Percentiles rank a stretch among this genome's conserved stretches.
phyloP scores from a whole-genome alignment of 768 basidiomycete species.

The Russula abietina region DNA sequence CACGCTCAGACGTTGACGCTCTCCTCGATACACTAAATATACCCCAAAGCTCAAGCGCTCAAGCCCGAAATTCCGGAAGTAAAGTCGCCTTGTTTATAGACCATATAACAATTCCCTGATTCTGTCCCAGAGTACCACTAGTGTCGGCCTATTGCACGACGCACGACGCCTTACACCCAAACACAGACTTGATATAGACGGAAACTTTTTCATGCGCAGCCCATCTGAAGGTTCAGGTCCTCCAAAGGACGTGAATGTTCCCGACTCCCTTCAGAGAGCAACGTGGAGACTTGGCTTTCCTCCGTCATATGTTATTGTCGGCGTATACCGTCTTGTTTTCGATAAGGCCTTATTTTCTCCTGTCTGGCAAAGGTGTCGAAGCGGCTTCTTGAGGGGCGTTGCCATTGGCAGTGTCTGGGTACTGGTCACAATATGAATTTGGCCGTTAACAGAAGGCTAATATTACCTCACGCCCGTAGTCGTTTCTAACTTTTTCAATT shows the following conservation, averaged over 20 bases:
- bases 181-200: background rate
- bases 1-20: no score
- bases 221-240: conserved; percentile 15
- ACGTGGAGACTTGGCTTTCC: conserved; percentile 63
- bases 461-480: conserved; percentile 35
- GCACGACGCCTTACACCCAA: background rate
- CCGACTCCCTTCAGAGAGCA: conserved; percentile 42
- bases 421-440: conserved; percentile 11
- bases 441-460: background rate
- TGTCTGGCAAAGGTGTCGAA: conserved; percentile 79
- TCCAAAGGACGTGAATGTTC: background rate
- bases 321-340: conserved; percentile 73
- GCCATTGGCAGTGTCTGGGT: conserved; percentile 70
- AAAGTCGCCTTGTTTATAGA: background rate
- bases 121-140: background rate
- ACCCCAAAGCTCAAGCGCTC: background rate
- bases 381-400: conserved; percentile 66
- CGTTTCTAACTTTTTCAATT: conserved; percentile 60
- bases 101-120: background rate
- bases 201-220: background rate
- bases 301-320: conserved; percentile 79
- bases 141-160: no score
- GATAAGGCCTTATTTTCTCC: conserved; percentile 65
- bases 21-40: no score
- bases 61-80: background rate